phyloP scores from a whole-genome alignment of 345 rosid genomes.

The Gossypium ekmanianum region DNA sequence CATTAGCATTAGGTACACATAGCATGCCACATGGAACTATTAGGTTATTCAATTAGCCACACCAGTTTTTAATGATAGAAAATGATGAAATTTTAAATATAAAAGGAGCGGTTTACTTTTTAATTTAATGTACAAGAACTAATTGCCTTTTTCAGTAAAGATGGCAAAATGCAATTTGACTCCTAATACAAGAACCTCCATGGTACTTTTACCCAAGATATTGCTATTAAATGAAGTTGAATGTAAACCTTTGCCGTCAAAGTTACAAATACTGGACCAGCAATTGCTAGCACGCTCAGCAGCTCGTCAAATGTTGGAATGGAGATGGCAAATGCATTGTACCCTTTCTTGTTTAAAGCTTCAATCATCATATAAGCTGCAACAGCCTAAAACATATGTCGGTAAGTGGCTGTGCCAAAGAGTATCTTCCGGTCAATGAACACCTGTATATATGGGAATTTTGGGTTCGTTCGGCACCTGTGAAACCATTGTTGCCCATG shows the following conservation, averaged over 20 bases:
- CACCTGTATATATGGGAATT: neutral
- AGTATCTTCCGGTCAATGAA: neutral
- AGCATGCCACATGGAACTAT: too few relatives aligned
- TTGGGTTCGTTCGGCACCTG: conserved; percentile 43
- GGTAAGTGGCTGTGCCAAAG: conserved; percentile 7
- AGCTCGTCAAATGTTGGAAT: conserved; percentile 63
- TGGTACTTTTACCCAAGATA: neutral
- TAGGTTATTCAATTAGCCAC: too few relatives aligned
- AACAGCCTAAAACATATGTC: conserved; percentile 48
- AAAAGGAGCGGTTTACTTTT: too few relatives aligned
- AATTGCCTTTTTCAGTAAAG: too few relatives aligned
- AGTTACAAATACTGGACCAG: conserved; percentile 66
- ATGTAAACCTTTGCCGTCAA: conserved; percentile 55
- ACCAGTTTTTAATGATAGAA: too few relatives aligned
- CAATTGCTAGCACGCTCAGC: conserved; percentile 51
- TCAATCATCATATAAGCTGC: conserved; percentile 90
- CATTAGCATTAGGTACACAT: too few relatives aligned
- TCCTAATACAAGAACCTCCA: too few relatives aligned
- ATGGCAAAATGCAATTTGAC: too few relatives aligned
- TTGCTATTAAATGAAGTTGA: conserved; percentile 9
- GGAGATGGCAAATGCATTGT: conserved; percentile 53
- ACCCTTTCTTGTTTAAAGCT: conserved; percentile 73
- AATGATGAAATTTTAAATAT: too few relatives aligned
- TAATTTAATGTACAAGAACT: too few relatives aligned
- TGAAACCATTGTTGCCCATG: conserved; percentile 86